Evolutionary conservation across 768 basidiomycete species (phyloP), one percentile per base, ranked within the genome.

Genomic region (Trichaptum fuscoviolaceum): DNA sequence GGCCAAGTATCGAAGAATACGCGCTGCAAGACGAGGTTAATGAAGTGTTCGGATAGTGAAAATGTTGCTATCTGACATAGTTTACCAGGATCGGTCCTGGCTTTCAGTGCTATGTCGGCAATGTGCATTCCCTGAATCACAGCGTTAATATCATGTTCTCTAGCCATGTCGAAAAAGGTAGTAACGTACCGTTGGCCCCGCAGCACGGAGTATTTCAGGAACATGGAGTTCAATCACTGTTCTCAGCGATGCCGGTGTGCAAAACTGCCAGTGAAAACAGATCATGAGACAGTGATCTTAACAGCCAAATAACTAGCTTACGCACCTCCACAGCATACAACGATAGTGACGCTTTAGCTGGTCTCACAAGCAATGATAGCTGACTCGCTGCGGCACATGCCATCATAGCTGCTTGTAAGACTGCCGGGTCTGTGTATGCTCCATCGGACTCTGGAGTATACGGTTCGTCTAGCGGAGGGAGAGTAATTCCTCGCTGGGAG

Each of bases 321-420:
- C 88, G 67, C 70, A 91, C 90, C 57, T 82, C 84, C 87, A 91
- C 89, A 18, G 80, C 75, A 1, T 89, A 88, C 73, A 92, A 91
- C 70, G 89, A 90, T 8, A 92, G 77, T n/a, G 84, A 83, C 34
- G 89, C 76, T 73, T 91, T 90, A 30, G 90, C 89, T 5, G 78
- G 77, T 71, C 91, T 88, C 23, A 90, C 86, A 24, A 84, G 86
- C 6, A 81, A 84, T 10, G 83, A 78, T 66, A 92, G 76, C 71
- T 92, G 91, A 2, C 86, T 88, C 26, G 87, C 84, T 0, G 90
- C 89, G 35, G 89, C 85, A 35, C 91, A 82, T 59, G 91, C 87
- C 67, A 80, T 82, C 65, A 83, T 84, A 42, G 87, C 85, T 7
- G 90, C 89, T 35, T 80, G 78, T 8, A 82, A 78, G 5, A 88